A percentile compares a stretch with the other conserved stretches of the same genome.
Conservation (phyloP, 495 filamentous ascomycete species). For the Pseudotulostoma volvatum region DNA sequence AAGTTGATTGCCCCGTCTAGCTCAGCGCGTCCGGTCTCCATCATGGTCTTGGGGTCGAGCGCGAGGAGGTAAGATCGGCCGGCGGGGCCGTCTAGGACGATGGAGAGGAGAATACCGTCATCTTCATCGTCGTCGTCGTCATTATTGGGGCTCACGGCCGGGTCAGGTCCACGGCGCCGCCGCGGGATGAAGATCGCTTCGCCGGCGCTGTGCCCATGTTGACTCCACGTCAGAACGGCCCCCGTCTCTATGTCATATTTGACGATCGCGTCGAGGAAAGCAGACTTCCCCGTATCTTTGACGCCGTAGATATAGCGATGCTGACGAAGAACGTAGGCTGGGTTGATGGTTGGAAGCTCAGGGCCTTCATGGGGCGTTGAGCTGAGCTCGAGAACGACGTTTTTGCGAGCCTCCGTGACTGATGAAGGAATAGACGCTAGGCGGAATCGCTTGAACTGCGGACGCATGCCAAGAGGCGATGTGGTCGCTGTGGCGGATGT, state of each 20-base stretch:
- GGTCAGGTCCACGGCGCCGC: not conserved
- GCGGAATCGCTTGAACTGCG: conserved; percentile 31
- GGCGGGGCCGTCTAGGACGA: conserved; percentile 48
- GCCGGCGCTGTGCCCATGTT: conserved; percentile 48
- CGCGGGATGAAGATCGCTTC: conserved; percentile 51
- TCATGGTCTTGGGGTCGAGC: conserved; percentile 47
- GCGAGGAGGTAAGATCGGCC: conserved; percentile 54
- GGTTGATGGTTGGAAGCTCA: conserved; percentile 59
- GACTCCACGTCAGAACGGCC: conserved; percentile 34
- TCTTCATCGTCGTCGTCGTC: conserved; percentile 35
- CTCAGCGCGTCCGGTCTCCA: conserved; percentile 49
- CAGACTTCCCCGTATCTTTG: conserved; percentile 37
- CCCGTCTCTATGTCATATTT: conserved; percentile 49
- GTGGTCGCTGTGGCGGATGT: conserved; percentile 15
- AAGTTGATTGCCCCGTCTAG: conserved; percentile 44
- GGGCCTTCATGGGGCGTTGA: conserved; percentile 17
- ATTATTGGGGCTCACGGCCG: conserved; percentile 19
- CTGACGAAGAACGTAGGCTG: conserved; percentile 29
- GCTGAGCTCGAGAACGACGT: conserved; percentile 21
- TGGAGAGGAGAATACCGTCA: conserved; percentile 53
- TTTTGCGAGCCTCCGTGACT: conserved; percentile 2
- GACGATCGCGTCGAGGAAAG: conserved; percentile 47
- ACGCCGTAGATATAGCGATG: conserved; percentile 52
- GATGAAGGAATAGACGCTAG: conserved; percentile 20
- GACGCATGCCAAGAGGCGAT: conserved; percentile 16